Percentiles rank a stretch among this genome's conserved stretches.
Conservation (phyloP, 345 rosid genomes). For the Mallotus nudiflorus region DNA sequence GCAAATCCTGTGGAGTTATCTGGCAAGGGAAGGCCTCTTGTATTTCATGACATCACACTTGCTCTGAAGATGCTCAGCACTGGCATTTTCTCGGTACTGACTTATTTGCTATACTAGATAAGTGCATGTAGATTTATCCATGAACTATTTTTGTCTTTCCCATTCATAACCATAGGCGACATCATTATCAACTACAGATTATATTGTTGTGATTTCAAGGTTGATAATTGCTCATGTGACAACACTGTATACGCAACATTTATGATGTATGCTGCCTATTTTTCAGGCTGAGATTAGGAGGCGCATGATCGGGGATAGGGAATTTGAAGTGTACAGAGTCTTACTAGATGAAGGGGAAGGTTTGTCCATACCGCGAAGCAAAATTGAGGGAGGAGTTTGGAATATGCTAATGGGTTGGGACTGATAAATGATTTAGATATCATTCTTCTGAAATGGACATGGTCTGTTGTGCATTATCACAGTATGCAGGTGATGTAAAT, state of each 20-base stretch:
- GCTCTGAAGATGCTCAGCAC: constrained; percentile 73
- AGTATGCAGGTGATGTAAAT: constrained; percentile 11
- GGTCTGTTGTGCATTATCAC: neutral
- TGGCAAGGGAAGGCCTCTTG: constrained; percentile 94
- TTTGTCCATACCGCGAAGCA: constrained; percentile 40
- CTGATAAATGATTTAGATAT: constrained; percentile 23
- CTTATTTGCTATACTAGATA: constrained; percentile 6
- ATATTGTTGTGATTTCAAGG: constrained; percentile 8
- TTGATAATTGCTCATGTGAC: constrained; percentile 1
- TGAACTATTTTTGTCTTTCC: neutral
- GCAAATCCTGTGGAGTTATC: constrained; percentile 94
- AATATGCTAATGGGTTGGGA: constrained; percentile 92
- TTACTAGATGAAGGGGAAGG: constrained; percentile 76
- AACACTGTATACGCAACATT: neutral
- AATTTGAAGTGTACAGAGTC: constrained; percentile 91
- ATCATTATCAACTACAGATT: neutral
- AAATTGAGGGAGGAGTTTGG: constrained; percentile 82
- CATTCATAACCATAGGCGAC: neutral
- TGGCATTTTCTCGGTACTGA: constrained; percentile 81
- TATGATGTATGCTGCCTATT: neutral
- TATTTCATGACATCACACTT: constrained; percentile 78
- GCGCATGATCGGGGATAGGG: constrained; percentile 68
- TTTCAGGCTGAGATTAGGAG: constrained; percentile 83
- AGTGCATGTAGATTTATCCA: neutral
- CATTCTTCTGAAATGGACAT: neutral